Conservation (phyloP, 345 rosid genomes). For the Leavenworthia alabamica region DNA sequence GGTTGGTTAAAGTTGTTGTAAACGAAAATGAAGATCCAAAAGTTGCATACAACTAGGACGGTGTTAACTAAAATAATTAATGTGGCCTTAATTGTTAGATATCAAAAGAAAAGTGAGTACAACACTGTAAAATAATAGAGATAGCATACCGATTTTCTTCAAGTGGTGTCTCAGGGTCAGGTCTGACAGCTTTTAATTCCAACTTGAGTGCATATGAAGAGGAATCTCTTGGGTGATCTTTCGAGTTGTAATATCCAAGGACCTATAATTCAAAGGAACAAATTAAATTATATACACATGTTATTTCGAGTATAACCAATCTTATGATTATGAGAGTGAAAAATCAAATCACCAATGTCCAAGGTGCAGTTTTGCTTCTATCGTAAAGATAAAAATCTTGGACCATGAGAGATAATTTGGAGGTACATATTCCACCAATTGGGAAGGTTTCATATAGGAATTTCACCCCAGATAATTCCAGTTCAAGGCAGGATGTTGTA, state of each 20-base stretch:
- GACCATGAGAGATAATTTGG: constrained; percentile 60
- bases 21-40: background rate
- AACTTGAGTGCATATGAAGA: constrained; percentile 73
- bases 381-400: constrained; percentile 74
- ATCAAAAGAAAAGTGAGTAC: background rate
- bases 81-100: background rate
- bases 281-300: constrained; percentile 5
- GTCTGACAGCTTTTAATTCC: constrained; percentile 83
- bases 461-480: constrained; percentile 55
- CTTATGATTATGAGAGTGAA: background rate
- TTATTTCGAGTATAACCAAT: constrained; percentile 1
- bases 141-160: constrained; percentile 82
- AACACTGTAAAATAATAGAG: constrained; percentile 3
- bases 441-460: constrained; percentile 61
- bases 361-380: constrained; percentile 64
- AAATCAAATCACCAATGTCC: constrained; percentile 60
- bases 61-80: background rate
- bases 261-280: constrained; percentile 43
- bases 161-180: constrained; percentile 77
- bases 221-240: constrained; percentile 83
- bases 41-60: background rate
- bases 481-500: constrained; percentile 54
- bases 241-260: constrained; percentile 66
- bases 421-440: constrained; percentile 48
- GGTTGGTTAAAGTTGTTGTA: background rate